phyloP scores from a whole-genome alignment of 768 basidiomycete genomes.

The Panellus pusillus region DNA sequence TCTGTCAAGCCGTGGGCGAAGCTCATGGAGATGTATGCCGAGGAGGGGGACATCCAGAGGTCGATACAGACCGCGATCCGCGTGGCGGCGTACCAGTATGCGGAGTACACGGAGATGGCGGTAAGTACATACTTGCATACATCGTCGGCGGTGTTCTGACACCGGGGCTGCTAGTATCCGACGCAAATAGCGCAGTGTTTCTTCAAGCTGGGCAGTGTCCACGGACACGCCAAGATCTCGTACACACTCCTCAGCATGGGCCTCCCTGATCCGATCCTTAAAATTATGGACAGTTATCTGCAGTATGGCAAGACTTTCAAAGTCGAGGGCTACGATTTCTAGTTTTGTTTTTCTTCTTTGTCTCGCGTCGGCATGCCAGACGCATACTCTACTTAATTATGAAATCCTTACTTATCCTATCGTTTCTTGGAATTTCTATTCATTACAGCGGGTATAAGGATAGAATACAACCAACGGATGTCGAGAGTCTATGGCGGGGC shows the following conservation, averaged over 20 bases:
- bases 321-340: conserved; percentile 85
- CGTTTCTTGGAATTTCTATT: not conserved
- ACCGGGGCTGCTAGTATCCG: conserved; percentile 61
- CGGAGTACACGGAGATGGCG: conserved; percentile 87
- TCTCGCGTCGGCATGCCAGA: not conserved
- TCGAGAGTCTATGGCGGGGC: conserved; percentile 5
- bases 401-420: conserved; percentile 3
- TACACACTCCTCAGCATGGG: conserved; percentile 95
- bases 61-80: conserved; percentile 90
- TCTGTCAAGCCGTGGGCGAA: conserved; percentile 92
- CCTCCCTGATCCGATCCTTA: conserved; percentile 83
- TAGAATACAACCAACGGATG: not conserved
- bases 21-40: conserved; percentile 94
- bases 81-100: conserved; percentile 89
- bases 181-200: conserved; percentile 87
- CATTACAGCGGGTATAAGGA: conserved; percentile 4
- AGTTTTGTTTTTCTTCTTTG: conserved; percentile 17
- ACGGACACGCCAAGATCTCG: conserved; percentile 92
- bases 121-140: conserved; percentile 43
- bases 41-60: conserved; percentile 91
- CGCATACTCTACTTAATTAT: conserved; percentile 1
- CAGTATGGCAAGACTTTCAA: conserved; percentile 87
- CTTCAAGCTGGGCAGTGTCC: conserved; percentile 90
- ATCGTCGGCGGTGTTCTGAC: not conserved
- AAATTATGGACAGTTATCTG: conserved; percentile 91